phyloP scores from a whole-genome alignment of 495 filamentous ascomycete genomes.

The Podospora conica region DNA sequence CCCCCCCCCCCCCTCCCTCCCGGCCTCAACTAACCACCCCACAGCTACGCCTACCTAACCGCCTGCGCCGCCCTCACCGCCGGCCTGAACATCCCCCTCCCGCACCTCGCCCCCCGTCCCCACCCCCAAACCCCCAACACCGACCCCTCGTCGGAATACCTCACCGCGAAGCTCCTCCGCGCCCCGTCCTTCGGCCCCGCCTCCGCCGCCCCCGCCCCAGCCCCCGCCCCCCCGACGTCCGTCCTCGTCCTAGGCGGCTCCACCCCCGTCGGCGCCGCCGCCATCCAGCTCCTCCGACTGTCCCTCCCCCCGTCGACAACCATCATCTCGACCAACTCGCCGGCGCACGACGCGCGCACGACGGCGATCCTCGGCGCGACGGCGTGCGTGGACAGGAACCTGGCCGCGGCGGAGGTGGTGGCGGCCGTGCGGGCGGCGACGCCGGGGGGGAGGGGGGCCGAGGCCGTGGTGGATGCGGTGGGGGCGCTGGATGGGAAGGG shows the following conservation, averaged over 20 bases:
- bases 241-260: slow-evolving; percentile 41
- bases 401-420: slow-evolving; percentile 10
- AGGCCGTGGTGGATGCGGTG: slow-evolving; percentile 37
- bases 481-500: slow-evolving; percentile 16
- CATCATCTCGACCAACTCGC: slow-evolving; percentile 38
- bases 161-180: not conserved
- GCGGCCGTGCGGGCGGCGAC: slow-evolving; percentile 27
- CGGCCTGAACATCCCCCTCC: slow-evolving; percentile 27
- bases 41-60: slow-evolving; percentile 39
- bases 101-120: slow-evolving; percentile 19
- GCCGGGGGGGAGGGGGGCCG: slow-evolving; percentile 30
- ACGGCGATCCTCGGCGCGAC: slow-evolving; percentile 28
- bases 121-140: not conserved
- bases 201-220: not conserved
- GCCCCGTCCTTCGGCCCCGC: not conserved
- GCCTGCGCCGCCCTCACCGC: slow-evolving; percentile 27
- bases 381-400: slow-evolving; percentile 26
- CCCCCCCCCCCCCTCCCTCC: not conserved
- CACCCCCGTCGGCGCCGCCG: slow-evolving; percentile 35
- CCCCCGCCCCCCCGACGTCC: slow-evolving; percentile 11
- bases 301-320: slow-evolving; percentile 26
- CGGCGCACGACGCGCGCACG: slow-evolving; percentile 26
- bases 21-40: not conserved
- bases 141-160: slow-evolving; percentile 7
- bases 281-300: slow-evolving; percentile 37